Percentiles rank a stretch among this genome's conserved stretches.
These are phyloP conservation scores for Komagataea norvegica DNA, from an alignment of 1,139 yeast genomes.

Conservation along the genomic window DNA sequence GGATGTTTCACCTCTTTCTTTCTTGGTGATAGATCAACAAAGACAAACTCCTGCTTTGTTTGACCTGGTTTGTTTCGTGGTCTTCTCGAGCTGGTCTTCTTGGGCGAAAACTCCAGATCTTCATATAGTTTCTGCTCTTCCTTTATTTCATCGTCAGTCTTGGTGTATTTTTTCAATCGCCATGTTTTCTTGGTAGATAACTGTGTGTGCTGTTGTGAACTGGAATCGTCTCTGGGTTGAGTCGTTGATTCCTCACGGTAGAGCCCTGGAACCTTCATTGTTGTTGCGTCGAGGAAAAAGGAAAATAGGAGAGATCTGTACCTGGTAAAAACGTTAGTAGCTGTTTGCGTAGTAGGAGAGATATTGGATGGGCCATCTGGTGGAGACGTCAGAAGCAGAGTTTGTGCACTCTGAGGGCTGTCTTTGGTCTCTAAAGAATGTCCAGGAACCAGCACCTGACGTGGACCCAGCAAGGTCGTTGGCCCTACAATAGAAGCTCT, in stretches of 20 bases:
- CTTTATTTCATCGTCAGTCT: slow-evolving; percentile 21
- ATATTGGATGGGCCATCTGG: neutral
- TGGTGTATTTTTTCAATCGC: slow-evolving; percentile 24
- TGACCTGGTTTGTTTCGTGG: slow-evolving; percentile 52
- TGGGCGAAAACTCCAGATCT: slow-evolving; percentile 30
- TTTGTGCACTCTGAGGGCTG: no score
- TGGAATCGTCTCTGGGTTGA: neutral
- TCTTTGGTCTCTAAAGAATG: no score
- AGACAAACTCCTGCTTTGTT: slow-evolving; percentile 42
- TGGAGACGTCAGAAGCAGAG: no score
- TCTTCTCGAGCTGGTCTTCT: slow-evolving; percentile 45
- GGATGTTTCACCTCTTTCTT: slow-evolving; percentile 27
- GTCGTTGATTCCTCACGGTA: neutral
- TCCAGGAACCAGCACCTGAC: no score
- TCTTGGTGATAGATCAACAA: slow-evolving; percentile 51
- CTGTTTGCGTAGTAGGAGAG: no score
- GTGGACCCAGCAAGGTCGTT: no score
- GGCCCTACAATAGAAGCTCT: no score
- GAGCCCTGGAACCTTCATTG: slow-evolving; percentile 14
- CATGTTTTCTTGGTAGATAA: slow-evolving; percentile 23
- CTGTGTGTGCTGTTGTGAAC: slow-evolving; percentile 8
- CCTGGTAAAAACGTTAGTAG: neutral
- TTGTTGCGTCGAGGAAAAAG: neutral
- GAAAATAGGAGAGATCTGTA: neutral
- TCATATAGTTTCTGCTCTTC: slow-evolving; percentile 22